Evolutionary conservation across 306 rosid genomes (phyloP).

Genomic region (Gynostemma pentaphyllum): DNA sequence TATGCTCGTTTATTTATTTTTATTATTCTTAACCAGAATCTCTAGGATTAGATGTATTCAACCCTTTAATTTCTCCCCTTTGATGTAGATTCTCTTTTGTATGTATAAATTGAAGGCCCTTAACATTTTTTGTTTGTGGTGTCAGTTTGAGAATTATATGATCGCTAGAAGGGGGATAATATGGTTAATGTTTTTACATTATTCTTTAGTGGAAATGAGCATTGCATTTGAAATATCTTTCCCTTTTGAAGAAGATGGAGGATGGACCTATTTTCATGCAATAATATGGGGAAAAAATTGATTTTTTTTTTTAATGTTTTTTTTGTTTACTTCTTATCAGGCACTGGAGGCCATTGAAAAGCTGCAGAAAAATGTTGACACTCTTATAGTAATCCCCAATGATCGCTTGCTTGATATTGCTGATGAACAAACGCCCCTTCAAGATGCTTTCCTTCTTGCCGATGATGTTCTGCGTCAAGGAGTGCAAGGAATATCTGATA

Average conservation of each 20-base stretch:
- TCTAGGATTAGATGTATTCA: neutral
- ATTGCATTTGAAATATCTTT: neutral
- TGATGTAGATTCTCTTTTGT: neutral
- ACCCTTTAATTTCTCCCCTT: neutral
- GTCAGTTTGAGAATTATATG: neutral
- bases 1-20: constrained; percentile 22
- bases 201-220: neutral
- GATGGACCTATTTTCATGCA: neutral
- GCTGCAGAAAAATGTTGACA: constrained; percentile 90
- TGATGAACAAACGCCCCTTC: constrained; percentile 88
- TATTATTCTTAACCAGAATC: neutral
- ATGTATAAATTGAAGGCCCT: neutral
- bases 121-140: neutral
- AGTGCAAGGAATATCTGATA: constrained; percentile 97
- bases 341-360: constrained; percentile 94
- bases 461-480: constrained; percentile 97
- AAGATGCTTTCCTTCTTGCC: constrained; percentile 85
- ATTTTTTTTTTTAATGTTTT: neutral
- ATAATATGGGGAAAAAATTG: neutral
- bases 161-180: neutral
- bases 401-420: constrained; percentile 93
- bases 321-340: constrained; percentile 29
- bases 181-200: neutral
- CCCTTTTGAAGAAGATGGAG: neutral
- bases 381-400: constrained; percentile 93